Base-by-base conservation (phyloP, 306 rosid species). In the Dicorynia guianensis region DNA sequence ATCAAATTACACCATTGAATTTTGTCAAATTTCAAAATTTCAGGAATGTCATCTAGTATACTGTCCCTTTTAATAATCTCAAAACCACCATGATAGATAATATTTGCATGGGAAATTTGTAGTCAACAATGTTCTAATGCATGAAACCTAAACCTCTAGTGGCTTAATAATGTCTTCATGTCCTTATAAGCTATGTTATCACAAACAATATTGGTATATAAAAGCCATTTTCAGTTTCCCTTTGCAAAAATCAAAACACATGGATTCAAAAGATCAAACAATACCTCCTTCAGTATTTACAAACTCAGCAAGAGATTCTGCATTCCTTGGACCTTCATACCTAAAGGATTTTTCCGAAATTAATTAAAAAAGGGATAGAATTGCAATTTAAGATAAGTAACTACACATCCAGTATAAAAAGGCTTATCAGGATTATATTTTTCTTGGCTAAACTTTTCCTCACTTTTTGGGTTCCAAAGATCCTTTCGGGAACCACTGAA, bases 401-500 rank as follows among this genome's bases (percentile, higher is more conserved):
- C 67, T 33, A 64, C 4, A 46, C 67, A 61, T 47, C 44, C 60
- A 78, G 71, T 1, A 61, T 8, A 48, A 11, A 25, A 54, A 56
- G 77, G 35, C 7, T 4, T 55, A 19, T 76, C 65, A 57, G 47
- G 50, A 62, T 25, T 62, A 65, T 59, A 52, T 12, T 59, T 11
- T 4, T n/a, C 38, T 58, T n/a, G 57, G 67, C 38, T 20, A 71
- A 69, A 69, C 15, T 40, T 30, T 44, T 62, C 47, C 97, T 93
- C 81, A 95, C 99, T 85, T 95, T 87, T 92, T 90, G 44, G 99
- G 91, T 80, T 95, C 97, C 42, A 92, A 68, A 20, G 96, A 92
- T 65, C 96, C 97, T 77, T 86, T 86, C 0, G 99, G 97, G 63
- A 95, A 92, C 97, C 97, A 95, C 52, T 90, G 93, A 75, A 92